Percentiles rank a stretch among this genome's conserved stretches.
These are phyloP conservation scores for Fomes fomentarius DNA, from an alignment of 1,284 basidiomycete species.

Conservation along the genomic window DNA sequence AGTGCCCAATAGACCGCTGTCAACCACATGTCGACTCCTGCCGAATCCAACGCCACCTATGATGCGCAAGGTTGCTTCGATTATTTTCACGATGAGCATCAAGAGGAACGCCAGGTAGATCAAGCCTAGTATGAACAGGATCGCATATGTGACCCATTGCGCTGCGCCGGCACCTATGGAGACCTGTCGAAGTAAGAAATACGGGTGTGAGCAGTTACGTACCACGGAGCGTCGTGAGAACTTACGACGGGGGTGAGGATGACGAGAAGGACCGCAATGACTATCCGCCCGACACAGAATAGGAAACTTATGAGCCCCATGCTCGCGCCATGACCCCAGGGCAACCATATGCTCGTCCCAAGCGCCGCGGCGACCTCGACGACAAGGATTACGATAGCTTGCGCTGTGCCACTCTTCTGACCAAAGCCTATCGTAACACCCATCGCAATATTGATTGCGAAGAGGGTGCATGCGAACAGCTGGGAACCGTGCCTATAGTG, in stretches of 20 bases:
- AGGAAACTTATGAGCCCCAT: slow-evolving; percentile 95
- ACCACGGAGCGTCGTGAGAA: slow-evolving; percentile 24
- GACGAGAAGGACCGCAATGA: slow-evolving; percentile 87
- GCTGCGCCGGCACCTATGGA: slow-evolving; percentile 75
- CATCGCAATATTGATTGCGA: slow-evolving; percentile 81
- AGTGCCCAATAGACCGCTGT: slow-evolving; percentile 86
- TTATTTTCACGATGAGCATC: slow-evolving; percentile 84
- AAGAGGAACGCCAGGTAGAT: slow-evolving; percentile 81
- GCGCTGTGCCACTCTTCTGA: slow-evolving; percentile 87
- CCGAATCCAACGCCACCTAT: slow-evolving; percentile 84
- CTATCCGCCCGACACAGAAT: slow-evolving; percentile 88
- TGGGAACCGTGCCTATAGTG: slow-evolving; percentile 92
- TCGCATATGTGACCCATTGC: slow-evolving; percentile 93
- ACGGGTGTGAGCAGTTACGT: slow-evolving; percentile 14
- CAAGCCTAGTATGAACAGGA: slow-evolving; percentile 85
- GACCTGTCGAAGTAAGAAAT: slow-evolving; percentile 53
- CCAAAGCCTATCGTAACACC: slow-evolving; percentile 88
- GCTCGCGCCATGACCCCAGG: slow-evolving; percentile 94
- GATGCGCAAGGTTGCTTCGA: slow-evolving; percentile 85
- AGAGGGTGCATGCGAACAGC: slow-evolving; percentile 82
- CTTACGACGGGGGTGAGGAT: slow-evolving; percentile 87
- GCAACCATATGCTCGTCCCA: slow-evolving; percentile 90
- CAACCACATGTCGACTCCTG: slow-evolving; percentile 76
- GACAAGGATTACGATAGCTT: slow-evolving; percentile 87
- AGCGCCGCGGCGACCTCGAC: slow-evolving; percentile 84